A percentile compares a stretch with the other conserved stretches of the same genome.
phyloP scores from a whole-genome alignment of 164 flowering plant species.

The Sextonia rubra region DNA sequence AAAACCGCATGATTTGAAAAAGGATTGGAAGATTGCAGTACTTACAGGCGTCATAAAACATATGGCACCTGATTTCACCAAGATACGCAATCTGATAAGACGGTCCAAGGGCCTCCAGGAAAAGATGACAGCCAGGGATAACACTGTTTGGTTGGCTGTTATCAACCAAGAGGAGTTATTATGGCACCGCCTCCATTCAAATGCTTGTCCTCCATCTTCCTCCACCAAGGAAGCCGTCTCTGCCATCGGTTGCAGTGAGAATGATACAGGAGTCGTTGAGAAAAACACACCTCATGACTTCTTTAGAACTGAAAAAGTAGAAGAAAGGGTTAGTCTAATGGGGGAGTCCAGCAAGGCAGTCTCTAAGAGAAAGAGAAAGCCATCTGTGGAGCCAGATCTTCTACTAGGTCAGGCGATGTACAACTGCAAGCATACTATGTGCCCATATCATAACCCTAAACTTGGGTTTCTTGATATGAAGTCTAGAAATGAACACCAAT shows the following conservation, averaged over 20 bases:
- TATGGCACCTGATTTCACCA: conserved; percentile 65
- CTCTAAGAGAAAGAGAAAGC: conserved; percentile 38
- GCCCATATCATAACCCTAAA: conserved; percentile 39
- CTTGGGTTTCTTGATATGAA: conserved; percentile 42
- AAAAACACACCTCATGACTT: conserved; percentile 24
- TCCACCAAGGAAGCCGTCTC: background rate
- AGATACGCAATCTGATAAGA: conserved; percentile 60
- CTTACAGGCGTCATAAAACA: conserved; percentile 71
- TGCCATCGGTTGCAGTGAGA: conserved; percentile 26
- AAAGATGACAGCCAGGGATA: conserved; percentile 74
- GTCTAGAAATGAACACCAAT: conserved; percentile 52
- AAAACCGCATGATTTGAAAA: conserved; percentile 78
- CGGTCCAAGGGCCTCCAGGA: conserved; percentile 75
- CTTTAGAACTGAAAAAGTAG: conserved; percentile 22
- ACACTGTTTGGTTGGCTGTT: conserved; percentile 59
- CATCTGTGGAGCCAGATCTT: conserved; percentile 20
- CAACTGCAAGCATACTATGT: conserved; percentile 36
- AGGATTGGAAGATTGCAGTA: conserved; percentile 67
- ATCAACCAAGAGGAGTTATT: conserved; percentile 55
- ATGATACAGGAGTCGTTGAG: conserved; percentile 33
- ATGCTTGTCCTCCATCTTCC: conserved; percentile 20
- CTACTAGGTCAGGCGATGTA: conserved; percentile 17
- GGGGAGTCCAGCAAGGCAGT: conserved; percentile 23
- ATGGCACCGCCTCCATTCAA: conserved; percentile 35
- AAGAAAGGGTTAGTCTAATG: conserved; percentile 22